A percentile compares a stretch with the other conserved stretches of the same genome.
Conservation (phyloP, 768 basidiomycete genomes). For the Podaxis sp. region DNA sequence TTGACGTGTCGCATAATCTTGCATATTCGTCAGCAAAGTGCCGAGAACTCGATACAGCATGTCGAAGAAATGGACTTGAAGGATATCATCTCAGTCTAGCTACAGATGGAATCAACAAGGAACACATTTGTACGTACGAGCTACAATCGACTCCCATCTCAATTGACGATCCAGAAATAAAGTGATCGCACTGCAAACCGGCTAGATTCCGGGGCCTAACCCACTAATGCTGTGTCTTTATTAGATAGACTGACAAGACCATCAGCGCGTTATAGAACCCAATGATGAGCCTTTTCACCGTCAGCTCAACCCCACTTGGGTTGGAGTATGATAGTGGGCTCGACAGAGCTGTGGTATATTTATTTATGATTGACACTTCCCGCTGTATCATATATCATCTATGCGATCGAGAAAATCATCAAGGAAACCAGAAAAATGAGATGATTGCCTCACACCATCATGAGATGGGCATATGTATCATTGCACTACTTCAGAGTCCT, state of each 20-base stretch:
- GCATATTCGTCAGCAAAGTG: neutral
- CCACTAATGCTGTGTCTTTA: too few species aligned
- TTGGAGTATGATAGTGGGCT: too few species aligned
- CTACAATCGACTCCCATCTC: neutral
- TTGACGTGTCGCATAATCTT: slow-evolving; percentile 9
- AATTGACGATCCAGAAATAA: neutral
- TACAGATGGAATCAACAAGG: neutral
- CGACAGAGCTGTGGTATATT: neutral
- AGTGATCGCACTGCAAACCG: neutral
- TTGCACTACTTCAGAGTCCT: neutral
- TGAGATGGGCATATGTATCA: neutral
- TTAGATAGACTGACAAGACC: too few species aligned
- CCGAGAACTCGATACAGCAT: neutral
- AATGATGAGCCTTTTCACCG: too few species aligned
- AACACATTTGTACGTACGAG: neutral
- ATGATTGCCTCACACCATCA: neutral
- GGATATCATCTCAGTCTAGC: neutral
- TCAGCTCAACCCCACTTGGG: too few species aligned
- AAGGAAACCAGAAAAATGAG: neutral
- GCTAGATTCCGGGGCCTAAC: neutral
- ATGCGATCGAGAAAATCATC: neutral
- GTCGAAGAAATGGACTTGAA: slow-evolving; percentile 3
- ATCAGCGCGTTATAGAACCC: too few species aligned
- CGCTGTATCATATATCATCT: too few species aligned
- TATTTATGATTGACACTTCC: neutral